phyloP scores from a whole-genome alignment of 768 basidiomycete genomes.

The Coprinopsis sp. region DNA sequence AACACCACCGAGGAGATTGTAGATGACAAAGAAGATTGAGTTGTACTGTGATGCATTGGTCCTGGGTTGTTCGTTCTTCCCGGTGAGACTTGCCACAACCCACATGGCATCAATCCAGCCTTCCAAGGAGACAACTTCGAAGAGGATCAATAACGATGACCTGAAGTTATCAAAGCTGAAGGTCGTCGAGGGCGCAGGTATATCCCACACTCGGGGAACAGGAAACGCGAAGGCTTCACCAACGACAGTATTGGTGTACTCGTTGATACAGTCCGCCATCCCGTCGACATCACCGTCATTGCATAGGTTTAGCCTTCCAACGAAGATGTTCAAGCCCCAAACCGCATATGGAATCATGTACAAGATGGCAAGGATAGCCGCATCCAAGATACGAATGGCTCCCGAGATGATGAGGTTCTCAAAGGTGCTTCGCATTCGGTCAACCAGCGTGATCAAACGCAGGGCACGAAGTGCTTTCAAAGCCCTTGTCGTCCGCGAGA shows the following conservation, averaged over 20 bases:
- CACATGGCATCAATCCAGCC: constrained; percentile 96
- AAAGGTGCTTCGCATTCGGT: constrained; percentile 83
- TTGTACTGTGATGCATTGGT: constrained; percentile 74
- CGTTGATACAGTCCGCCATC: constrained; percentile 63
- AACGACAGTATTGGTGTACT: constrained; percentile 63
- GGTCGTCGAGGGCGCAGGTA: constrained; percentile 74
- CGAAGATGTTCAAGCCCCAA: constrained; percentile 93
- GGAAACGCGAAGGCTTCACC: constrained; percentile 62
- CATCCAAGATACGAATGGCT: constrained; percentile 79
- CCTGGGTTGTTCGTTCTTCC: constrained; percentile 61
- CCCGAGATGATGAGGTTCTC: constrained; percentile 85
- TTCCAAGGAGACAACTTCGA: constrained; percentile 93
- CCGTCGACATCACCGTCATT: constrained; percentile 62
- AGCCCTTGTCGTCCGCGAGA: constrained; percentile 78
- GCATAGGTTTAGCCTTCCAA: constrained; percentile 78
- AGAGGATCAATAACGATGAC: constrained; percentile 81
- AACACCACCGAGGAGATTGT: constrained; percentile 86
- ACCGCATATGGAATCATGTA: constrained; percentile 92
- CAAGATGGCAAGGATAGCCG: constrained; percentile 82
- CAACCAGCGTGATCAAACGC: constrained; percentile 84
- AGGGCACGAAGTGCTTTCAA: constrained; percentile 87
- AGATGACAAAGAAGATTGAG: constrained; percentile 87
- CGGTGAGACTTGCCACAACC: constrained; percentile 74
- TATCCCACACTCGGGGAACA: constrained; percentile 84
- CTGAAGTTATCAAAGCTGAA: constrained; percentile 91